These are phyloP conservation scores for Chytridium lagenaria DNA, from an alignment of 371 early-diverging fungal species.

Conservation along the genomic window DNA sequence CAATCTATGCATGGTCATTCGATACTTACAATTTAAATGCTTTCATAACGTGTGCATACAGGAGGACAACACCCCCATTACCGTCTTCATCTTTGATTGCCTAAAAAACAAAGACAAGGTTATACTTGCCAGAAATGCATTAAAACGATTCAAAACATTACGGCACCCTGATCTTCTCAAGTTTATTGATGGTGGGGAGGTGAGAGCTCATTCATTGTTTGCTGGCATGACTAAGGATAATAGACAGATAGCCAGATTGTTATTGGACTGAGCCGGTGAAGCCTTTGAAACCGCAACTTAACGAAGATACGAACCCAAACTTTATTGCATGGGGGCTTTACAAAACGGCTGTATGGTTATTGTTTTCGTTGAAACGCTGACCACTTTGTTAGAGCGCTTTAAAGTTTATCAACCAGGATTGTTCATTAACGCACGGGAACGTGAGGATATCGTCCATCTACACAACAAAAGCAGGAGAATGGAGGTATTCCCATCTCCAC, in stretches of 20 bases:
- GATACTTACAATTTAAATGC: too few species aligned
- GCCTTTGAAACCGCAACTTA: conserved; percentile 65
- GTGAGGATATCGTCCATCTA: conserved; percentile 79
- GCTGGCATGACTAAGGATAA: background rate
- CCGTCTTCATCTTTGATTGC: conserved; percentile 88
- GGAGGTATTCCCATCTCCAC: conserved; percentile 63
- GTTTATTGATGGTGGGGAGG: conserved; percentile 88
- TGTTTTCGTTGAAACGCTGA: background rate
- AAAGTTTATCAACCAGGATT: conserved; percentile 86
- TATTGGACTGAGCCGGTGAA: conserved; percentile 87
- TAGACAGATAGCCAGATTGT: conserved; percentile 85
- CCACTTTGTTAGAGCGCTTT: conserved; percentile 68
- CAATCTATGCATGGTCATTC: too few species aligned
- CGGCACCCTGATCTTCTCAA: conserved; percentile 88
- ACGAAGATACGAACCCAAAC: conserved; percentile 59
- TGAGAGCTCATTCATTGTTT: conserved; percentile 35
- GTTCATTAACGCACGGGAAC: conserved; percentile 87
- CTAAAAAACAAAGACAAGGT: conserved; percentile 67
- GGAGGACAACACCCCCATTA: conserved; percentile 52
- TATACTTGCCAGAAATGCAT: conserved; percentile 84
- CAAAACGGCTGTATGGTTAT: conserved; percentile 74
- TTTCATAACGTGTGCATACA: too few species aligned
- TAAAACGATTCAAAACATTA: conserved; percentile 84
- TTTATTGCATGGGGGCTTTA: conserved; percentile 86
- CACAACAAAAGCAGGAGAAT: conserved; percentile 89